A percentile compares a stretch with the other conserved stretches of the same genome.
These are phyloP conservation scores for Diaporthe sp. DNA, from an alignment of 2,329 filamentous ascomycete genomes.

Conservation along the genomic window DNA sequence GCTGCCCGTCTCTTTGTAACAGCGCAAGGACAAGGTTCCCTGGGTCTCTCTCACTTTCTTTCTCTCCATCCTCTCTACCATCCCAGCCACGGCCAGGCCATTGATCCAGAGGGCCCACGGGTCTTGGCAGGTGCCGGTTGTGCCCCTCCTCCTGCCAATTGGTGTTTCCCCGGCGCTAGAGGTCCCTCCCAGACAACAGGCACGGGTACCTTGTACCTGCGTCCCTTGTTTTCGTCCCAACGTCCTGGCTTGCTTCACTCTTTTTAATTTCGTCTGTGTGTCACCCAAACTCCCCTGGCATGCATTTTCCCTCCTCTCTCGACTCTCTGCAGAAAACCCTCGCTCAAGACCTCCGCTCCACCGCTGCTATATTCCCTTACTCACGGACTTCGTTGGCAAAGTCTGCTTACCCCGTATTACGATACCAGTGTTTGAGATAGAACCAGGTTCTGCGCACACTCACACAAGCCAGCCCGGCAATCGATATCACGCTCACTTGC, in stretches of 20 bases:
- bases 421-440: conserved; percentile 39
- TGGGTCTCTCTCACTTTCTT: background rate
- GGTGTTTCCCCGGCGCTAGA: conserved; percentile 17
- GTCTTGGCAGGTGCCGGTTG: conserved; percentile 20
- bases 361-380: conserved; percentile 39
- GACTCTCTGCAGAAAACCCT: conserved; percentile 36
- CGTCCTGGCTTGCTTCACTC: conserved; percentile 25
- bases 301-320: conserved; percentile 38
- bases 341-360: conserved; percentile 39
- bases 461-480: conserved; percentile 46
- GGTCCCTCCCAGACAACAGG: conserved; percentile 6
- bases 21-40: conserved; percentile 2
- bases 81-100: background rate
- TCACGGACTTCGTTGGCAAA: conserved; percentile 69
- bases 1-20: background rate
- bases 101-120: background rate
- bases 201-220: background rate
- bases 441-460: conserved; percentile 30
- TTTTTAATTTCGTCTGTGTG: conserved; percentile 38
- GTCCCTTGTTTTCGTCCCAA: conserved; percentile 27
- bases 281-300: conserved; percentile 30
- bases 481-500: conserved; percentile 42
- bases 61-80: background rate
- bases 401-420: conserved; percentile 52
- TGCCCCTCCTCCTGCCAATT: background rate